Conservation (phyloP, 345 rosid genomes). For the Gynandropsis gynandra region DNA sequence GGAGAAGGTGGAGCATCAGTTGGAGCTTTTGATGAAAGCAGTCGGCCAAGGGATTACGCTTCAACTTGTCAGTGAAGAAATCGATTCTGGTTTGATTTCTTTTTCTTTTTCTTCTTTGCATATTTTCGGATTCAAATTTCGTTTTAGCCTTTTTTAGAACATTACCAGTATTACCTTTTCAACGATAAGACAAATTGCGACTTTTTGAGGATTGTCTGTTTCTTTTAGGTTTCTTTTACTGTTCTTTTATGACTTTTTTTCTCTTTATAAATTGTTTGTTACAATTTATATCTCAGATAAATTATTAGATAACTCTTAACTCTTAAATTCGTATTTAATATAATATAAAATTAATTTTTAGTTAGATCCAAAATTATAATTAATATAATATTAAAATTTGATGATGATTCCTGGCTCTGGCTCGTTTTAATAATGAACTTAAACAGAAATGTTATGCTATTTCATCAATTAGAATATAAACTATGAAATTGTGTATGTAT, state of each 20-base stretch:
- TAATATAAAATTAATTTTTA: no score
- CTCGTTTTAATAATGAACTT: no score
- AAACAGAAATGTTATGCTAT: no score
- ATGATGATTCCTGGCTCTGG: no score
- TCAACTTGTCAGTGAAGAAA: slow-evolving; percentile 74
- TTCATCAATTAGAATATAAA: no score
- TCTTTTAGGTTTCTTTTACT: background rate
- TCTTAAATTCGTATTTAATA: no score
- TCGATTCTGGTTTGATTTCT: slow-evolving; percentile 62
- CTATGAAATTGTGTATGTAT: no score
- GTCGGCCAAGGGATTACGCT: slow-evolving; percentile 74
- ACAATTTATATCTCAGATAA: no score
- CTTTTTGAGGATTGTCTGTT: slow-evolving; percentile 11
- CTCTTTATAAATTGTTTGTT: no score
- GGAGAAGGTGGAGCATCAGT: slow-evolving; percentile 62
- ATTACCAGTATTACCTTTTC: slow-evolving; percentile 3
- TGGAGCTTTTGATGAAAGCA: slow-evolving; percentile 63
- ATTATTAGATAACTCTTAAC: no score
- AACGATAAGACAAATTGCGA: slow-evolving; percentile 17
- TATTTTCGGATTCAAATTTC: background rate
- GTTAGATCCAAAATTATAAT: no score
- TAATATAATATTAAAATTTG: no score
- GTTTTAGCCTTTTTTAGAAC: background rate
- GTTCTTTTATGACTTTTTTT: background rate
- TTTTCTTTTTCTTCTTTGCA: background rate